phyloP scores from a whole-genome alignment of 768 basidiomycete species.

The Plicaturopsis crispa region DNA sequence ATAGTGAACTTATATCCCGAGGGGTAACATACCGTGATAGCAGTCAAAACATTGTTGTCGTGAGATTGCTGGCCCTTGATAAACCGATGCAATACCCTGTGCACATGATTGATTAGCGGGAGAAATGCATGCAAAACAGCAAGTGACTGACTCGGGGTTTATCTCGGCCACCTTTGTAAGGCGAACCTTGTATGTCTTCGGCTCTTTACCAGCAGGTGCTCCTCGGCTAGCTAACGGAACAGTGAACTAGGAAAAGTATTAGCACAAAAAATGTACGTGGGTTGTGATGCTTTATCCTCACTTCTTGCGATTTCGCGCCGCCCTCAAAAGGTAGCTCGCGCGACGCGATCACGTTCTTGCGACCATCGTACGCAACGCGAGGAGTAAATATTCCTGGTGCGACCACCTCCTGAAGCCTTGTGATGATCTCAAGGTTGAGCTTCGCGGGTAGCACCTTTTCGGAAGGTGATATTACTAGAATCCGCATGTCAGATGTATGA shows the following conservation, averaged over 20 bases:
- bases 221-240: slow-evolving; percentile 22
- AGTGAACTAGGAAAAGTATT: slow-evolving; percentile 20
- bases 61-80: slow-evolving; percentile 56
- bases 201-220: slow-evolving; percentile 35
- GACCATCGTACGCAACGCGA: slow-evolving; percentile 68
- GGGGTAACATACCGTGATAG: slow-evolving; percentile 43
- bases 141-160: slow-evolving; percentile 33
- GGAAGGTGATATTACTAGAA: slow-evolving; percentile 52
- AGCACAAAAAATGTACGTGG: background rate
- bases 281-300: background rate
- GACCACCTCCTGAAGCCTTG: slow-evolving; percentile 46
- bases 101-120: slow-evolving; percentile 1
- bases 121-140: background rate
- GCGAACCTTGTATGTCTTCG: slow-evolving; percentile 61
- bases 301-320: slow-evolving; percentile 40
- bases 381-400: slow-evolving; percentile 67
- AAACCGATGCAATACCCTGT: slow-evolving; percentile 58
- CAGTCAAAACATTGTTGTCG: slow-evolving; percentile 61
- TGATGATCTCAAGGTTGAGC: slow-evolving; percentile 66
- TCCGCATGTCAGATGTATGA: background rate
- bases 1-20: background rate
- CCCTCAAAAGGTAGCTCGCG: slow-evolving; percentile 51
- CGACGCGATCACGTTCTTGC: slow-evolving; percentile 68
- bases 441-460: slow-evolving; percentile 63
- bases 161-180: slow-evolving; percentile 52